These are phyloP conservation scores for Camelina neglecta DNA, from an alignment of 345 rosid genomes.

Conservation along the genomic window DNA sequence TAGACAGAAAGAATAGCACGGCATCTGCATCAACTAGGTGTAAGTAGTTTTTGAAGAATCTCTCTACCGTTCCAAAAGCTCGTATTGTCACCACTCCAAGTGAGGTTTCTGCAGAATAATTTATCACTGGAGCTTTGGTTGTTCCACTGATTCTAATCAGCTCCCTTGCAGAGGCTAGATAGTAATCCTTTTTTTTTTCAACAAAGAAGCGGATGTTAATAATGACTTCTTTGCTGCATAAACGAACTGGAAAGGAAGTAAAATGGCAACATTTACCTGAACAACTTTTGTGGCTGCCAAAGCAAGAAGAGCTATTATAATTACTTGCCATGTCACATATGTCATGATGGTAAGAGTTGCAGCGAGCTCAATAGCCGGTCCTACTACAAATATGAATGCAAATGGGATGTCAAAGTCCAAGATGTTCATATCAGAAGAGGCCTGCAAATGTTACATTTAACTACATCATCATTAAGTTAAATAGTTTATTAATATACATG, in stretches of 20 bases:
- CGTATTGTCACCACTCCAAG: constrained; percentile 83
- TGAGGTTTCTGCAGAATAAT: constrained; percentile 84
- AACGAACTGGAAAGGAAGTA: background rate
- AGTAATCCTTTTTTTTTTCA: constrained; percentile 60
- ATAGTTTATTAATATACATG: constrained; percentile 5
- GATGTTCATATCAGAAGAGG: constrained; percentile 75
- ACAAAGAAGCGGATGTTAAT: constrained; percentile 8
- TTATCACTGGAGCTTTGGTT: constrained; percentile 95
- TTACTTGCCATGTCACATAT: constrained; percentile 83
- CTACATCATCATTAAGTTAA: constrained; percentile 3
- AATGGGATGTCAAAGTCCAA: constrained; percentile 71
- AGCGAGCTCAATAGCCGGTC: constrained; percentile 51
- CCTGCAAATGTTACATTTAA: constrained; percentile 49
- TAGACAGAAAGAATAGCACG: constrained; percentile 72
- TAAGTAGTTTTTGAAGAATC: constrained; percentile 64
- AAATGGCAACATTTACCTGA: constrained; percentile 53
- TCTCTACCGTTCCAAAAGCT: constrained; percentile 69
- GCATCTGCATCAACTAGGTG: constrained; percentile 77
- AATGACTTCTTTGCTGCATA: constrained; percentile 8
- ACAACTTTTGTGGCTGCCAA: constrained; percentile 55
- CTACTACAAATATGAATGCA: constrained; percentile 48
- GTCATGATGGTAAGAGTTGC: constrained; percentile 59
- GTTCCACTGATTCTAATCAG: constrained; percentile 86
- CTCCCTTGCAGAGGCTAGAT: constrained; percentile 80
- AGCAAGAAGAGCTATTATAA: constrained; percentile 62